Conservation (phyloP, 83 land plant genomes). For the Larix sibirica region DNA sequence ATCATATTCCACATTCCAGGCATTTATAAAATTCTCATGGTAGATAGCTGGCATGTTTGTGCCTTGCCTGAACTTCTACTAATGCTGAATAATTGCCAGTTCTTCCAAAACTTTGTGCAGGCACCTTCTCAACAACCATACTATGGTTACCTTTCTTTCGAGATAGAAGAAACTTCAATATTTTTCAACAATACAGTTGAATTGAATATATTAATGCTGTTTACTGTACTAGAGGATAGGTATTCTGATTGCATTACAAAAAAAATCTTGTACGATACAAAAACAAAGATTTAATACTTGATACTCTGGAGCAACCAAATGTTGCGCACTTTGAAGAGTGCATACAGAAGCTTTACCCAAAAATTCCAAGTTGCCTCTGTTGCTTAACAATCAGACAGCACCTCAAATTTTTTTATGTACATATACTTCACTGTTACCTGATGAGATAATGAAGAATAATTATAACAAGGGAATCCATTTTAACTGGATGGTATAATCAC, state of each 20-base stretch:
- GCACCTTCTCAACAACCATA: neutral
- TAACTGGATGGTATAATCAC: conserved; percentile 6
- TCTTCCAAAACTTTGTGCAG: neutral
- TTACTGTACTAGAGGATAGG: too few relatives aligned
- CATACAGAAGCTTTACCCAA: conserved; percentile 9
- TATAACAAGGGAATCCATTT: neutral
- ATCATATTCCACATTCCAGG: neutral
- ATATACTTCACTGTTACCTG: neutral
- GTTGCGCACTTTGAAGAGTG: neutral
- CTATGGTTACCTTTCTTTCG: neutral
- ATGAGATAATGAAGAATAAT: conserved; percentile 9
- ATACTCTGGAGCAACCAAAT: conserved; percentile 6
- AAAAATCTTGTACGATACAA: neutral
- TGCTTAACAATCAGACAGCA: neutral
- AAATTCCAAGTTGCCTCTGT: neutral
- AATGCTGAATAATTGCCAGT: neutral
- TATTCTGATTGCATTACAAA: neutral
- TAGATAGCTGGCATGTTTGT: neutral
- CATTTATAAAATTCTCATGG: neutral
- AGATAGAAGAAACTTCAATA: neutral
- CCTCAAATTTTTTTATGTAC: neutral
- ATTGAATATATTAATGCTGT: neutral
- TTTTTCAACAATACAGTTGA: neutral
- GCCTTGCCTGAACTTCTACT: neutral
- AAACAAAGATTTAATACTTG: neutral